Conservation (phyloP, 441 rosid genomes). For the Populus tomentosa region DNA sequence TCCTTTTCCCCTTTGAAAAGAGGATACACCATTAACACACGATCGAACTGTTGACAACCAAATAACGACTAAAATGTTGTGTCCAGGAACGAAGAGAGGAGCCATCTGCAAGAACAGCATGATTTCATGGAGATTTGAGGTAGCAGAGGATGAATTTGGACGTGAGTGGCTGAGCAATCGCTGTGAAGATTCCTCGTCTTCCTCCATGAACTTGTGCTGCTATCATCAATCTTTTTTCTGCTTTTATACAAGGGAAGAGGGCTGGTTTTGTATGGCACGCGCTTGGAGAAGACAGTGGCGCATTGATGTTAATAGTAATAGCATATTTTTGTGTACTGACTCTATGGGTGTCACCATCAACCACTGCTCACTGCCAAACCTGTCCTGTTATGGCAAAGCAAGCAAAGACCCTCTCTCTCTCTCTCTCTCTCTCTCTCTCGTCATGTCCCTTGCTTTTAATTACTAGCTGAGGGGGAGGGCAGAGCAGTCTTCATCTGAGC, state of each 20-base stretch:
- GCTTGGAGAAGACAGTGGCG: background rate
- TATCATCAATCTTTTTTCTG: background rate
- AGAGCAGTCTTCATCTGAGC: background rate
- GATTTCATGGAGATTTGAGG: background rate
- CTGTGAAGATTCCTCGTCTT: slow-evolving; percentile 28
- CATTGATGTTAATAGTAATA: background rate
- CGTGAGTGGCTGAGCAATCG: slow-evolving; percentile 13
- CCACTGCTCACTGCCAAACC: slow-evolving; percentile 17
- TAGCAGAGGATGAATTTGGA: background rate
- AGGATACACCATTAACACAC: background rate
- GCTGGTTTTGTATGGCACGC: background rate
- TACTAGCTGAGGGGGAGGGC: background rate
- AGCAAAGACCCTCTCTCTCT: slow-evolving; percentile 14
- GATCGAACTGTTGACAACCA: background rate
- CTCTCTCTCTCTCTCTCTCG: background rate
- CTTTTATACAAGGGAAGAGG: background rate
- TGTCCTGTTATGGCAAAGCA: slow-evolving; percentile 36
- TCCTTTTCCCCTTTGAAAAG: too few relatives aligned
- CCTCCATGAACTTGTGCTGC: background rate
- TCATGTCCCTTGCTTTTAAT: background rate
- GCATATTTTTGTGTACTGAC: slow-evolving; percentile 12
- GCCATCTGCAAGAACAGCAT: background rate
- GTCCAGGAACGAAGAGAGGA: background rate
- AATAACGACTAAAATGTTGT: background rate
- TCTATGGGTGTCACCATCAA: slow-evolving; percentile 17